These are phyloP conservation scores for Talaromyces funiculosus DNA, from an alignment of 2,329 filamentous ascomycete genomes.

Conservation along the genomic window DNA sequence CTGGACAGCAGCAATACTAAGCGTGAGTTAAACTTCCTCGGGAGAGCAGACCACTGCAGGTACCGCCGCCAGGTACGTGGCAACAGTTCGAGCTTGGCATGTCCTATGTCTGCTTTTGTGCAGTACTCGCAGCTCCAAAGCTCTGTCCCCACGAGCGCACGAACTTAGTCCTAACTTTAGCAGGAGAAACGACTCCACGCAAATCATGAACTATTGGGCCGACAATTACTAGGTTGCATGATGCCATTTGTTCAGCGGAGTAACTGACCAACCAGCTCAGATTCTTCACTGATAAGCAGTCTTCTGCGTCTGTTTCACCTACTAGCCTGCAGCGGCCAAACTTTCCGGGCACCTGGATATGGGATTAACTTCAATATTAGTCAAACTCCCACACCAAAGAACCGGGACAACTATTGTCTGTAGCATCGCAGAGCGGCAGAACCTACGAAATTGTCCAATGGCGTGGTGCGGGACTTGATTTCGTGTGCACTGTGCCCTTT, in stretches of 20 bases:
- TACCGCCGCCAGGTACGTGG: background rate
- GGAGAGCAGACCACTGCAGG: constrained; percentile 1
- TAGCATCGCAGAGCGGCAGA: too few relatives aligned
- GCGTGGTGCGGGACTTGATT: background rate
- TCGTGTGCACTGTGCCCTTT: background rate
- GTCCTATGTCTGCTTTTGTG: background rate
- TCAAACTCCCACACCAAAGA: background rate
- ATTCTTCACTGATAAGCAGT: background rate
- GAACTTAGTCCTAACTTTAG: background rate
- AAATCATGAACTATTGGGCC: background rate
- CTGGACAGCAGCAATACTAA: background rate
- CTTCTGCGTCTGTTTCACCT: background rate
- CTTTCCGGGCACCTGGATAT: background rate
- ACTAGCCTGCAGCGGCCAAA: background rate
- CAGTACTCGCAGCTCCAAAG: background rate
- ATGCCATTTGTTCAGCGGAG: background rate
- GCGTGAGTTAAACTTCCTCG: constrained; percentile 1
- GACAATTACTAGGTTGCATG: background rate
- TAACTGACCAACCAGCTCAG: background rate
- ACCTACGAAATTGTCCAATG: too few relatives aligned
- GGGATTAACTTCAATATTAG: background rate
- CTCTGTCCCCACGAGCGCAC: background rate
- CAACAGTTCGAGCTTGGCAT: background rate
- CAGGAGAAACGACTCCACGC: background rate
- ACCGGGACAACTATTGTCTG: background rate